Base-by-base conservation (phyloP, 2,329 filamentous ascomycete species). In the Paraphoma chrysanthemicola region DNA sequence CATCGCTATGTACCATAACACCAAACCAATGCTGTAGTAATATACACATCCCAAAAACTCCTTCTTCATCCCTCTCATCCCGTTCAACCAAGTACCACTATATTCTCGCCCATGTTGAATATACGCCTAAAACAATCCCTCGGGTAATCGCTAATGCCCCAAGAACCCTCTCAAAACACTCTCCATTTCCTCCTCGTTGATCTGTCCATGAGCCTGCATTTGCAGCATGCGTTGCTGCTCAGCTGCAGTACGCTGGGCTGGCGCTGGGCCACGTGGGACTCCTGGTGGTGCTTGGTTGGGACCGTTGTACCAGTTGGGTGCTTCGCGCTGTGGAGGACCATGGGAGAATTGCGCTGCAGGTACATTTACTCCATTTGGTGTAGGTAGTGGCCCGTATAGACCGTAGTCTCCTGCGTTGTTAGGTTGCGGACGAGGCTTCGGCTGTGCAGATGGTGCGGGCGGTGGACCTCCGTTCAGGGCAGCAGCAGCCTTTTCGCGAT, bases 401-500 rank as follows among this genome's bases (percentile, higher is more conserved):
- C 2, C 11, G 4, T 16, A 16, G 2, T 33, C 9, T 14, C 6
- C 28, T 6, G 31, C 23, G 14, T 28, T 31, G 8, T 41, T 39
- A 12, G 30, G 11, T 10, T 17, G 23, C 6, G 16, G 45, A 8
- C n/a, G 45, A n/a, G 31, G 11, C 29, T 48, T 53, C n/a, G 29
- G 17, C 17, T 7, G 41, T 16, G 41, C 28, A 3, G 49, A 9
- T 14, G 45, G 23, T 29, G 44, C 38, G 44, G 46, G 36, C 7
- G 45, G 31, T 5, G 48, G 39, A 23, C 48, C 43, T 42, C 46
- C 56, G 11, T 57, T 55, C 14, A 53, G 47, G 23, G 54, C 42
- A 29, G 49, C 11, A 12, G 56, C 48, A 6, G 51, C 58, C 55
- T 66, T 78, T 57, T 79, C 76, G 52, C 64, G 59, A 9, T 73